Conservation (phyloP, 192 early-diverging fungal species). For the Coemansia sp. region DNA sequence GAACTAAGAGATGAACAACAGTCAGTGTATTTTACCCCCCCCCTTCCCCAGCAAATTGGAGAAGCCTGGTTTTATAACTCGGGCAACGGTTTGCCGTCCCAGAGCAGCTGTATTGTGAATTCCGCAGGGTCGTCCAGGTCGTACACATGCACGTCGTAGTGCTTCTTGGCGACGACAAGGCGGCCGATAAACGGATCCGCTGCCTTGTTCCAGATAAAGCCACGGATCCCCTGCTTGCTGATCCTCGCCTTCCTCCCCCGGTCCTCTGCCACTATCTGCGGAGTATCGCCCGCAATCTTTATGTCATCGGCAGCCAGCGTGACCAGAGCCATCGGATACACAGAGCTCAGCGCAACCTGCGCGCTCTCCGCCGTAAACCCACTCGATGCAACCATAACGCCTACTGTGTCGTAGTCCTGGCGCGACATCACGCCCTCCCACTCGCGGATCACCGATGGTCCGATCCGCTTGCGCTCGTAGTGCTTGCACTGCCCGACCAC, state of each 20-base stretch:
- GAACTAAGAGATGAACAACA: neutral
- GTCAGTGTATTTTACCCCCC: neutral
- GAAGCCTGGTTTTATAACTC: neutral
- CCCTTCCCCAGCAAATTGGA: neutral
- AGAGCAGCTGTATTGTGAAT: conserved; percentile 44
- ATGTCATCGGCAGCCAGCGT: conserved; percentile 17
- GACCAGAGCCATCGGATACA: conserved; percentile 38
- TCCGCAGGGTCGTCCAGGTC: conserved; percentile 30
- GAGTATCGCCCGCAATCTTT: neutral
- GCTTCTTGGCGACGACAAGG: conserved; percentile 39
- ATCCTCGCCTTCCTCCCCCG: no score
- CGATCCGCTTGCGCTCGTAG: conserved; percentile 48
- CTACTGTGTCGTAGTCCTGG: conserved; percentile 37
- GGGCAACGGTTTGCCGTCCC: conserved; percentile 39
- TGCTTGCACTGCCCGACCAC: conserved; percentile 48
- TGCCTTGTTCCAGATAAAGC: conserved; percentile 50
- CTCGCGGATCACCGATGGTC: conserved; percentile 44
- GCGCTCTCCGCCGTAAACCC: conserved; percentile 37
- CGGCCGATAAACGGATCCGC: conserved; percentile 39
- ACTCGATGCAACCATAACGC: conserved; percentile 34
- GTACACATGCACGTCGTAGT: conserved; percentile 32
- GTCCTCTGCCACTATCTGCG: neutral
- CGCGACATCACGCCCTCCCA: conserved; percentile 54
- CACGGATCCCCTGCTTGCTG: conserved; percentile 17
- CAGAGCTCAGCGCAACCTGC: conserved; percentile 35